Evolutionary conservation across 2,329 filamentous ascomycete species (phyloP).

Genomic region (Ophiostoma fasciatum): DNA sequence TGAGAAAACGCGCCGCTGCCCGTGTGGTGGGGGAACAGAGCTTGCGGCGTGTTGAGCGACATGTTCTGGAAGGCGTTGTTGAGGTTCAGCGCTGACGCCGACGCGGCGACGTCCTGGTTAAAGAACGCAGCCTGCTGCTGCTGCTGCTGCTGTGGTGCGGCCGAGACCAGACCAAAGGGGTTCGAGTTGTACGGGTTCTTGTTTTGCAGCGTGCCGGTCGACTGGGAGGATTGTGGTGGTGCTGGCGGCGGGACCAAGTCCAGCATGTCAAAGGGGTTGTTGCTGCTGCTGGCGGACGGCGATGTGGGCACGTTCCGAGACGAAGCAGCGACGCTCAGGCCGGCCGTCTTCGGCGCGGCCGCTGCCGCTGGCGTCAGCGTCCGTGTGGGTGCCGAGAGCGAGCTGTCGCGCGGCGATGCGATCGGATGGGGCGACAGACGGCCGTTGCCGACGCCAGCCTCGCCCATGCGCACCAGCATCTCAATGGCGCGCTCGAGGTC

Average conservation of each 20-base stretch:
- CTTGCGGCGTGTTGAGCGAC: slow-evolving; percentile 45
- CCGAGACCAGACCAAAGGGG: slow-evolving; percentile 52
- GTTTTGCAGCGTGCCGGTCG: slow-evolving; percentile 45
- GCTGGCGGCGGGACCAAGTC: slow-evolving; percentile 39
- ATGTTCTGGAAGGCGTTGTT: slow-evolving; percentile 63
- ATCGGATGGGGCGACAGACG: slow-evolving; percentile 14
- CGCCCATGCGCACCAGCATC: slow-evolving; percentile 67
- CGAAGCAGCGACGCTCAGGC: slow-evolving; percentile 12
- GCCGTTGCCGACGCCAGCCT: slow-evolving; percentile 53
- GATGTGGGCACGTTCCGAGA: too few relatives aligned
- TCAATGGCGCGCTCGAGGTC: slow-evolving; percentile 80
- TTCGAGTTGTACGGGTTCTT: slow-evolving; percentile 43
- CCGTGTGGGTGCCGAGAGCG: slow-evolving; percentile 28
- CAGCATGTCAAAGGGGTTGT: slow-evolving; percentile 55
- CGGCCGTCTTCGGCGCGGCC: slow-evolving; percentile 8
- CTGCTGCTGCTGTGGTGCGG: slow-evolving; percentile 10
- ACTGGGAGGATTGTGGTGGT: slow-evolving; percentile 48
- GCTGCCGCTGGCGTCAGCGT: slow-evolving; percentile 40
- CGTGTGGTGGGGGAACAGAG: slow-evolving; percentile 58
- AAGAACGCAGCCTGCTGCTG: slow-evolving; percentile 17
- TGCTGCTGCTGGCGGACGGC: slow-evolving; percentile 24
- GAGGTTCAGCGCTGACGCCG: slow-evolving; percentile 20
- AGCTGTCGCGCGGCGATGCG: slow-evolving; percentile 30
- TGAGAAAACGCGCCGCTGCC: slow-evolving; percentile 35
- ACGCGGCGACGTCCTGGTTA: slow-evolving; percentile 16